phyloP scores from a whole-genome alignment of 495 filamentous ascomycete species.

The Penicillium mononematosum region DNA sequence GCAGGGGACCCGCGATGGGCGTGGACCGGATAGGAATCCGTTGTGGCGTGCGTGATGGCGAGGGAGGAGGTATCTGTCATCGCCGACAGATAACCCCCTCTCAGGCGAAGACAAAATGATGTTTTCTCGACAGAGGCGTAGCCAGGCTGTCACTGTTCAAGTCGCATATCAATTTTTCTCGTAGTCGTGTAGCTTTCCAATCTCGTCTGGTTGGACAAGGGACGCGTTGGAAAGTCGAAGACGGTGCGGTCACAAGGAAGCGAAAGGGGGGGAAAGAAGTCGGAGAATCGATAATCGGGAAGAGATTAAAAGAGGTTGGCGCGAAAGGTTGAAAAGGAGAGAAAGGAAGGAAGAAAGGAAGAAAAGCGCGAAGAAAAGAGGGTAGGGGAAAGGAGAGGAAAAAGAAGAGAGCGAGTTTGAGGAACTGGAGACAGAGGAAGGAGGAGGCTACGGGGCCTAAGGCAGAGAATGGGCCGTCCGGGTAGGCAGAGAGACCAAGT shows the following conservation, averaged over 20 bases:
- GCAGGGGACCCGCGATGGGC: constrained; percentile 51
- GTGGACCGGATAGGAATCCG: constrained; percentile 64
- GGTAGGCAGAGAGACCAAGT: constrained; percentile 14
- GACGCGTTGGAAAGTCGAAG: constrained; percentile 6
- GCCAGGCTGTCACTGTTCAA: constrained; percentile 33
- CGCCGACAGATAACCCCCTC: constrained; percentile 68
- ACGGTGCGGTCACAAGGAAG: constrained; percentile 21
- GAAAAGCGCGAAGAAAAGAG: constrained; percentile 29
- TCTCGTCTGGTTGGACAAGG: constrained; percentile 3
- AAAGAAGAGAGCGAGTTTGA: constrained; percentile 28
- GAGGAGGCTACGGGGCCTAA: constrained; percentile 32
- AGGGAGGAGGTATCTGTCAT: constrained; percentile 83
- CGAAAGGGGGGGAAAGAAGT: constrained; percentile 33
- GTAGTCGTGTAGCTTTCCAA: constrained; percentile 1
- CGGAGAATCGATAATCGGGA: constrained; percentile 24
- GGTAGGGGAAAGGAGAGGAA: constrained; percentile 35
- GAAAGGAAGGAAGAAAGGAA: constrained; percentile 30
- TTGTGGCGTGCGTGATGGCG: constrained; percentile 60
- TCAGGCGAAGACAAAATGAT: constrained; percentile 37
- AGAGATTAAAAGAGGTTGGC: constrained; percentile 26
- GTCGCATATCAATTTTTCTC: constrained; percentile 34
- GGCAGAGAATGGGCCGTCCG: constrained; percentile 27
- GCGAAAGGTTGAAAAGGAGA: constrained; percentile 23
- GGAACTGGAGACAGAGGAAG: constrained; percentile 28
- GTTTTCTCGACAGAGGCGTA: constrained; percentile 23